Percentiles rank a stretch among this genome's conserved stretches.
These are phyloP conservation scores for Musa itinerans DNA, from an alignment of 176 grass and related monocot genomes.

Conservation along the genomic window DNA sequence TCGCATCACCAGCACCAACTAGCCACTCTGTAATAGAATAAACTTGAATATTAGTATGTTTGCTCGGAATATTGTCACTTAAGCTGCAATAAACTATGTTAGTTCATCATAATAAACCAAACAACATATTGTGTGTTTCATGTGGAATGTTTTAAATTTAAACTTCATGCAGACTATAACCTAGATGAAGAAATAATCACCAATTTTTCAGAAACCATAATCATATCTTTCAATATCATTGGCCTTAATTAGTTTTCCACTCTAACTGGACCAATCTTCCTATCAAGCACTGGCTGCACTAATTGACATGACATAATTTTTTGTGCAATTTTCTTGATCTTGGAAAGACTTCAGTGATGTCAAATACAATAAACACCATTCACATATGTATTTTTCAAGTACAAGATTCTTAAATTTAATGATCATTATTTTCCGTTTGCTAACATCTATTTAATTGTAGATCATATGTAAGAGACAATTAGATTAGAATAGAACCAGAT, in stretches of 20 bases:
- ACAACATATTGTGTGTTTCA: neutral
- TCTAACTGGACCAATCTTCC: neutral
- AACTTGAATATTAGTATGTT: neutral
- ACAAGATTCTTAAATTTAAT: neutral
- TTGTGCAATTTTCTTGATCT: neutral
- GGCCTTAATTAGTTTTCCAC: neutral
- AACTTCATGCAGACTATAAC: neutral
- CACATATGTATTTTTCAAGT: neutral
- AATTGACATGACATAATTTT: too few species aligned
- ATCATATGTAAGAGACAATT: neutral
- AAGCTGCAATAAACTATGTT: neutral
- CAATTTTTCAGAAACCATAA: neutral
- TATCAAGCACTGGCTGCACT: neutral
- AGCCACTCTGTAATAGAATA: conserved; percentile 48
- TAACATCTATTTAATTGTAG: neutral
- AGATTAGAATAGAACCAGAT: too few species aligned
- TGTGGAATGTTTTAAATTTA: neutral
- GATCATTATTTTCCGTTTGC: neutral
- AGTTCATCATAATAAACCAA: conserved; percentile 1
- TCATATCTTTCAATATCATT: too few species aligned
- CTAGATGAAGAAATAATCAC: neutral
- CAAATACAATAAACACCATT: neutral
- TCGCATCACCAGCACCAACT: conserved; percentile 45
- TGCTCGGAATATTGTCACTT: neutral
- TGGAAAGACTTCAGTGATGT: neutral